Conservation (phyloP, 495 filamentous ascomycete genomes). For the Bacidia rubella region DNA sequence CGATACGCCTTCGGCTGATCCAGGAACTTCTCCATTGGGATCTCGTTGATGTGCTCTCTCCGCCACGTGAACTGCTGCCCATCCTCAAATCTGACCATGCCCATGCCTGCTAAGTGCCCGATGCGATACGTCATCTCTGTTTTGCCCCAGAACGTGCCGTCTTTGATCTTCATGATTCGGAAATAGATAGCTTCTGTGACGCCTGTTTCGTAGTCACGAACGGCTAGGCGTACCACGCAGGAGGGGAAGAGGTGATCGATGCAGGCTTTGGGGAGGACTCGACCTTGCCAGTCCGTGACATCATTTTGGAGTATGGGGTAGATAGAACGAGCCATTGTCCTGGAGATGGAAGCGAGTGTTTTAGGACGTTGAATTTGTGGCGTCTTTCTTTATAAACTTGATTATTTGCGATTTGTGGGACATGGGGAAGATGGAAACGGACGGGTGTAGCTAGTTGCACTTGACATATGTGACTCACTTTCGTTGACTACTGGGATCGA, state of each 20-base stretch:
- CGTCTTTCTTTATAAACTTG: too few relatives aligned
- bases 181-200: constrained; percentile 10
- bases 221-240: constrained; percentile 7
- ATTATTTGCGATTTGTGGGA: too few relatives aligned
- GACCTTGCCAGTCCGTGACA: constrained; percentile 10
- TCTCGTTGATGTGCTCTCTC: constrained; percentile 13
- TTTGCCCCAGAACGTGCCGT: constrained; percentile 13
- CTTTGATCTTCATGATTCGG: constrained; percentile 10
- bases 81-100: not conserved
- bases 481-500: too few relatives aligned
- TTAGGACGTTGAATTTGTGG: not conserved
- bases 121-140: constrained; percentile 7
- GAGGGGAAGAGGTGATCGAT: constrained; percentile 5
- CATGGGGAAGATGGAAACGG: too few relatives aligned
- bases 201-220: not conserved
- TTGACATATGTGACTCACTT: too few relatives aligned
- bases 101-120: not conserved
- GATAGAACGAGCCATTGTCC: constrained; percentile 9
- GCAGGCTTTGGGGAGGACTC: constrained; percentile 2
- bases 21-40: constrained; percentile 4
- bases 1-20: constrained; percentile 10
- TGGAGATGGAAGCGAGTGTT: too few relatives aligned
- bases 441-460: too few relatives aligned
- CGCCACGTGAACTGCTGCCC: constrained; percentile 12
- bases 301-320: constrained; percentile 1